phyloP scores from a whole-genome alignment of 2,329 filamentous ascomycete species.

The Ilyonectria mors-panacis region DNA sequence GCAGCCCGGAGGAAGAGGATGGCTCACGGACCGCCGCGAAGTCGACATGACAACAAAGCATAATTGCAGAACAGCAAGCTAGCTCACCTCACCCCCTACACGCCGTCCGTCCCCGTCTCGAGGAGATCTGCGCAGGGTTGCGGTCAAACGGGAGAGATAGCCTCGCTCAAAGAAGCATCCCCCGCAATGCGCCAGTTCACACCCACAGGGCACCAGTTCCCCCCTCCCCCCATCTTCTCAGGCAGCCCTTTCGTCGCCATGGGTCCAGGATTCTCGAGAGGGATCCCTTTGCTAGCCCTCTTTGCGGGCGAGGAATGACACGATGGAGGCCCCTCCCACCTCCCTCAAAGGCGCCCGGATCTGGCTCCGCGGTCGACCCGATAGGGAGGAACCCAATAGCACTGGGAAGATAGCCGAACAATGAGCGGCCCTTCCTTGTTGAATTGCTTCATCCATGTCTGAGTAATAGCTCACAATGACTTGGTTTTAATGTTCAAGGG shows the following conservation, averaged over 20 bases:
- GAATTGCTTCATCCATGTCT: slow-evolving; percentile 14
- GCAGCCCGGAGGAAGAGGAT: neutral
- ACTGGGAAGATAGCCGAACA: slow-evolving; percentile 8
- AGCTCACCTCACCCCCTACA: too few relatives aligned
- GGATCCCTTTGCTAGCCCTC: too few relatives aligned
- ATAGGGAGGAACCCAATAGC: slow-evolving; percentile 38
- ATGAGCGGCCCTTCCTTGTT: slow-evolving; percentile 30
- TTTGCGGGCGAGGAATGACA: neutral
- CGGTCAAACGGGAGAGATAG: too few relatives aligned
- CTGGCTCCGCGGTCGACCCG: slow-evolving; percentile 37
- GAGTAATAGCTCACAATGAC: neutral
- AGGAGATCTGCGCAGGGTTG: too few relatives aligned
- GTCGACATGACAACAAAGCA: neutral
- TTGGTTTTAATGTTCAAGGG: neutral
- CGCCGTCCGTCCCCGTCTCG: too few relatives aligned
- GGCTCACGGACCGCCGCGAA: neutral
- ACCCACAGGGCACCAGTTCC: too few relatives aligned
- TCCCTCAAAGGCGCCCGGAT: slow-evolving; percentile 4
- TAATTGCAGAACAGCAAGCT: too few relatives aligned
- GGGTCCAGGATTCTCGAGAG: too few relatives aligned
- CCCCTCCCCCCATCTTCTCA: too few relatives aligned
- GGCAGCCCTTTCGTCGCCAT: too few relatives aligned
- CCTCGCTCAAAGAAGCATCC: too few relatives aligned
- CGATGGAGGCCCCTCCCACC: neutral
- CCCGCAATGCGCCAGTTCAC: too few relatives aligned